Evolutionary conservation across 2,329 filamentous ascomycete genomes (phyloP).

Genomic region (Xylariomycetidae sp.): DNA sequence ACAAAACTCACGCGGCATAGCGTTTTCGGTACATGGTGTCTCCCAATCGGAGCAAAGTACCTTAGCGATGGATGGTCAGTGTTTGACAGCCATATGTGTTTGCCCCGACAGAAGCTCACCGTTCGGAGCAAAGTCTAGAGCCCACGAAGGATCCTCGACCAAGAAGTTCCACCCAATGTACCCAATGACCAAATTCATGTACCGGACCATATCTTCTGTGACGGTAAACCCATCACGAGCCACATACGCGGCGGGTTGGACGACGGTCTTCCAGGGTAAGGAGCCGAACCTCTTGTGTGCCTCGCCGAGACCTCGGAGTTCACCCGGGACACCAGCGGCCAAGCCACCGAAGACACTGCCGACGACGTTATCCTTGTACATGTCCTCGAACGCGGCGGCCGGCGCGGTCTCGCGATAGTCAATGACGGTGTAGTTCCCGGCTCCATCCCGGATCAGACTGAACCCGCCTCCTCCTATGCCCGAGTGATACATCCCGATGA

Average conservation of each 20-base stretch:
- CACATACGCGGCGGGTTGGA: conserved; percentile 68
- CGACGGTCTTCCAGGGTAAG: conserved; percentile 66
- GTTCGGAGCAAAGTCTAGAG: conserved; percentile 81
- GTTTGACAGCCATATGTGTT: neutral
- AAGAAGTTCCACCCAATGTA: conserved; percentile 55
- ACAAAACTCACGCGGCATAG: conserved; percentile 54
- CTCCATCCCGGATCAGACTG: conserved; percentile 66
- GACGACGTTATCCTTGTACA: conserved; percentile 70
- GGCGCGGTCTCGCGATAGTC: conserved; percentile 90
- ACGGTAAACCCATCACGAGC: conserved; percentile 73
- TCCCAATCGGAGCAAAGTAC: conserved; percentile 64
- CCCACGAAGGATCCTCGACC: conserved; percentile 71
- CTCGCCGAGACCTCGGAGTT: conserved; percentile 74
- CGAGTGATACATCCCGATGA: conserved; percentile 71
- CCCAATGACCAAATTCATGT: conserved; percentile 55
- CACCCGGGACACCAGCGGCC: conserved; percentile 66
- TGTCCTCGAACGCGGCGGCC: conserved; percentile 73
- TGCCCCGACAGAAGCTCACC: conserved; percentile 28
- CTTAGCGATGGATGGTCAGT: conserved; percentile 5
- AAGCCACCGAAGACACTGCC: conserved; percentile 69
- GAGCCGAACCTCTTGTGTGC: conserved; percentile 68
- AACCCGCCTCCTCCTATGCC: conserved; percentile 92
- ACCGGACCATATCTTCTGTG: conserved; percentile 67
- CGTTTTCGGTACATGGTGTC: conserved; percentile 76
- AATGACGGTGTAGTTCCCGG: conserved; percentile 75